Base-by-base conservation (phyloP, 2,329 filamentous ascomycete species). In the Knufia fluminis region DNA sequence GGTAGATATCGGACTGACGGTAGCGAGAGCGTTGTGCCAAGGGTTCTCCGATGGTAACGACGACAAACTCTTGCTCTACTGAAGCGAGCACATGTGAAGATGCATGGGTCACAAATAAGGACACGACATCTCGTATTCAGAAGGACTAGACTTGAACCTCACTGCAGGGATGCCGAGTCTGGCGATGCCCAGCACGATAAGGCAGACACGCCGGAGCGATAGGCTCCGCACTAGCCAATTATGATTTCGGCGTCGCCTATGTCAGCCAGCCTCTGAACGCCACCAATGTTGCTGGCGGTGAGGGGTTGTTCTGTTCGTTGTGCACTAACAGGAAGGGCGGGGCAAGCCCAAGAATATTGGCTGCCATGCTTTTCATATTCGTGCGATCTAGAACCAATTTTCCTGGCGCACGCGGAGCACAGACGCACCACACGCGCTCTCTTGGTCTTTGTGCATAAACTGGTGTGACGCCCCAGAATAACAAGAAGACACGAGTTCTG, bases 231-330 rank as follows among this genome's bases (percentile, higher is more conserved):
- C 42, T 45, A 45, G 14, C 42, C 17, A 22, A 14, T 3, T 32
- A n/a, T 28, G 24, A 32, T 45, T 20, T 32, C 26, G 28, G 28
- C 19, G n/a, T 20, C 9, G 10, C 24, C 26, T 19, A 32, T 19
- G 4, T 45, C 42, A 45, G 42, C 42, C 26, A 23, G 23, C 42
- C 28, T 45, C 19, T 28, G 42, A 20, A 17, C 42, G 42, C 45
- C 45, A 48, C 45, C 32, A 48, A 3, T 40, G 4, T 48, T 48
- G 45, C 35, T 39, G 33, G 35, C 45, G 45, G 45, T 40, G 33
- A 40, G 40, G 31, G 16, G 26, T 23, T 12, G 23, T n/a, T n/a
- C 24, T 23, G 17, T 22, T 31, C 33, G 19, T 8, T 12, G 19
- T 20, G 28, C 42, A 45, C 42, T 32, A 35, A 4, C 10, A 17